phyloP scores from a whole-genome alignment of 2,329 filamentous ascomycete species.

The Orbilia javanica region DNA sequence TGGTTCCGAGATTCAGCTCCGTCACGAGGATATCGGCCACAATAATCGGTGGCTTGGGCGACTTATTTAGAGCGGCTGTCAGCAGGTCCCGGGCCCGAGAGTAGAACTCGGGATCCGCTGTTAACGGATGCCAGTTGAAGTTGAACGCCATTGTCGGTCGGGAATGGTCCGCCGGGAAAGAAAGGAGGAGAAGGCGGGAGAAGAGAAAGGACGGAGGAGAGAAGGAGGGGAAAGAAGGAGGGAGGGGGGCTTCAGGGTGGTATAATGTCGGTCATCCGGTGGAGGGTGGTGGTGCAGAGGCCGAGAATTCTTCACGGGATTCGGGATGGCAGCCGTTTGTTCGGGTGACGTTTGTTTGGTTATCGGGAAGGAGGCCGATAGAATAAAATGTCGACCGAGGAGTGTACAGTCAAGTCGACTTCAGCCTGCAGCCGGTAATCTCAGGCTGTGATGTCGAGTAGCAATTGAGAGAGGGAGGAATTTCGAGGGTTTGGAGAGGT shows the following conservation, averaged over 20 bases:
- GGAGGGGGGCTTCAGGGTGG: conserved; percentile 32
- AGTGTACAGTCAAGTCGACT: not conserved
- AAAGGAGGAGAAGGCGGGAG: not conserved
- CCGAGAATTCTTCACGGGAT: conserved; percentile 30
- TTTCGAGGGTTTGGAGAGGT: not conserved
- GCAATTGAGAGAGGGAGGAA: conserved; percentile 6
- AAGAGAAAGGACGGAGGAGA: not conserved
- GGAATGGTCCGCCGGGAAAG: not conserved
- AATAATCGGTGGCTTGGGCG: conserved; percentile 96
- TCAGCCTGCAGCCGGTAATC: not conserved
- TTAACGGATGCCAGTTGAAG: conserved; percentile 99
- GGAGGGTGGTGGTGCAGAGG: conserved; percentile 1
- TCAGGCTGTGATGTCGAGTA: not conserved
- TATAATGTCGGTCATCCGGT: conserved; percentile 53
- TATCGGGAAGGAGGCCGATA: conserved; percentile 24
- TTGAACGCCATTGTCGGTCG: conserved; percentile 88
- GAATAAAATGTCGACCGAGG: not conserved
- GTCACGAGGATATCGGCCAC: conserved; percentile 99
- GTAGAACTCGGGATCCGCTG: conserved; percentile 92
- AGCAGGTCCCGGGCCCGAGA: conserved; percentile 91
- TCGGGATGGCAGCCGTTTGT: conserved; percentile 20
- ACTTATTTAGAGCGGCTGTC: conserved; percentile 95
- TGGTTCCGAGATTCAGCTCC: conserved; percentile 94
- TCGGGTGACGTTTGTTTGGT: conserved; percentile 22
- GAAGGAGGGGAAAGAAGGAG: not conserved